Evolutionary conservation across 805 yeast genomes (phyloP).

Genomic region (Kazachstania bromeliacearum): DNA sequence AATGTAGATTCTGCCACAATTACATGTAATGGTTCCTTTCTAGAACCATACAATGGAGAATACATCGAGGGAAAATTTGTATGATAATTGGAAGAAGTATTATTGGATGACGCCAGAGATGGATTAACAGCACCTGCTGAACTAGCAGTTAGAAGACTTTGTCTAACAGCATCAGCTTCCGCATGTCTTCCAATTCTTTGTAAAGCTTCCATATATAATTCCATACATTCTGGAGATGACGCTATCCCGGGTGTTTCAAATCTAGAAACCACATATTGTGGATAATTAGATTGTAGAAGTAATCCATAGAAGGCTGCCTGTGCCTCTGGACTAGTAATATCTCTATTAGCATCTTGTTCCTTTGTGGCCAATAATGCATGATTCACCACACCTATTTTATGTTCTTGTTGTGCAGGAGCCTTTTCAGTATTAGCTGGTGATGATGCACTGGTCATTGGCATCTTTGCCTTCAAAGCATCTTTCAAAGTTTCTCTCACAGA

Average conservation of each 20-base stretch:
- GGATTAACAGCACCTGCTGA: slow-evolving; percentile 29
- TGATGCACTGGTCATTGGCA: no score
- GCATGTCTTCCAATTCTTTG: slow-evolving; percentile 65
- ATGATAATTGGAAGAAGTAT: slow-evolving; percentile 15
- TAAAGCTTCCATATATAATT: slow-evolving; percentile 72
- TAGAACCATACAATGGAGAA: slow-evolving; percentile 43
- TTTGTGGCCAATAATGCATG: slow-evolving; percentile 43
- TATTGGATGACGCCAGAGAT: slow-evolving; percentile 21
- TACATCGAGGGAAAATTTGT: slow-evolving; percentile 24
- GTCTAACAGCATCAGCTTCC: slow-evolving; percentile 63
- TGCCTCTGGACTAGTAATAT: slow-evolving; percentile 52
- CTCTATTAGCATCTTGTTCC: slow-evolving; percentile 82
- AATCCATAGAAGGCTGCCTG: slow-evolving; percentile 81
- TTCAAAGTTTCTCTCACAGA: no score
- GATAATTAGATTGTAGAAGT: slow-evolving; percentile 71
- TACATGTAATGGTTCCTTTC: slow-evolving; percentile 87
- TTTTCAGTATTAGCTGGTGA: no score
- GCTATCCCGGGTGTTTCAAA: slow-evolving; percentile 94
- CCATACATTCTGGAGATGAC: slow-evolving; percentile 66
- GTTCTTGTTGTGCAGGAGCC: no score
- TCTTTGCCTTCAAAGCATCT: no score
- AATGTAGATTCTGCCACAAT: slow-evolving; percentile 77
- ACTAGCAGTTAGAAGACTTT: slow-evolving; percentile 34
- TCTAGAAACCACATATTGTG: slow-evolving; percentile 92
- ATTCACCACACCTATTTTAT: slow-evolving; percentile 17